These are phyloP conservation scores for Acacia pycnantha DNA, from an alignment of 331 rosid genomes.

Conservation along the genomic window DNA sequence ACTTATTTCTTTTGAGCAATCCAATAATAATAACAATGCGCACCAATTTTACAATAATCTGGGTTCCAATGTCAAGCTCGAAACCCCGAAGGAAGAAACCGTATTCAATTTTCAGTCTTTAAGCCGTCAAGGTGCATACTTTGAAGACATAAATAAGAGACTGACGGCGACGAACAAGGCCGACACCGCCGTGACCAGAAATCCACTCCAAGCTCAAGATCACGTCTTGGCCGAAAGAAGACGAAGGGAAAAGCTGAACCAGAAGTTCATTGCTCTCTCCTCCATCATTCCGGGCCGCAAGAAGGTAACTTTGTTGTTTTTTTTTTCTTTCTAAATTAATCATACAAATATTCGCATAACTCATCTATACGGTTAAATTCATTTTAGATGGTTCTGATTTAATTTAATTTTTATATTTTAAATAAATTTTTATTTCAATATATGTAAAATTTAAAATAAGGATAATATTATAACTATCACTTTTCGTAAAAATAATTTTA, in stretches of 20 bases:
- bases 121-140: no score
- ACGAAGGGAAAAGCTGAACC: constrained; percentile 80
- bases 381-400: no score
- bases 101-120: constrained; percentile 23
- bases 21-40: constrained; percentile 1
- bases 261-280: constrained; percentile 73
- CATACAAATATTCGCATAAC: no score
- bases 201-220: constrained; percentile 57
- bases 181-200: constrained; percentile 20
- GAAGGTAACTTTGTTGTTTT: constrained; percentile 43
- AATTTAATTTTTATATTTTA: no score
- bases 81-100: constrained; percentile 37
- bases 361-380: no score
- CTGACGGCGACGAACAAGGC: constrained; percentile 29
- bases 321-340: no score
- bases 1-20: constrained; percentile 43
- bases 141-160: neutral
- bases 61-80: constrained; percentile 30
- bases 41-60: constrained; percentile 16
- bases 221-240: constrained; percentile 84
- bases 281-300: constrained; percentile 83
- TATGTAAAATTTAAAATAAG: no score
- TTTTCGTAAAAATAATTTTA: no score
- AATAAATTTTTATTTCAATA: no score
- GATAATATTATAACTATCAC: no score